Conservation (phyloP, 2,329 filamentous ascomycete species). For the Fusarium nematophilum region DNA sequence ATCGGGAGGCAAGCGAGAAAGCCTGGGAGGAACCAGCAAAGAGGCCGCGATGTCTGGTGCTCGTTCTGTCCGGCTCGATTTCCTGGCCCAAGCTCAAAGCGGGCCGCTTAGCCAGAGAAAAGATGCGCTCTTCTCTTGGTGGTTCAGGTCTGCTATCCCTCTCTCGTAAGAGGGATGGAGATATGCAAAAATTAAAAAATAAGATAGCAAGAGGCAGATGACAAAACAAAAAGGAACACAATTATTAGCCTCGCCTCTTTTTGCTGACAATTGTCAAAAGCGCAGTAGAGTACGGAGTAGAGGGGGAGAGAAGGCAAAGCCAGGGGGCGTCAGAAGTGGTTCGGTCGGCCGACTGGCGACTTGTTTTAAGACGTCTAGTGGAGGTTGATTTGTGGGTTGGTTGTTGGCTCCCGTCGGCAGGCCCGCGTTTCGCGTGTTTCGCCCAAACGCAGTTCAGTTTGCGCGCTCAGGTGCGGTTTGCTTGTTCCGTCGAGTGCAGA, state of each 20-base stretch:
- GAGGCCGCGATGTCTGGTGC: conserved; percentile 23
- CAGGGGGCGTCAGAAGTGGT: conserved; percentile 38
- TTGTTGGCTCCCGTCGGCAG: conserved; percentile 41
- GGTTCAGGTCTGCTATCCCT: not conserved
- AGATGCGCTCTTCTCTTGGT: no score
- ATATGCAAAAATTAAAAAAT: conserved; percentile 4
- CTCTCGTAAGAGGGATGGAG: conserved; percentile 1
- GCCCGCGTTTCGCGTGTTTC: conserved; percentile 43
- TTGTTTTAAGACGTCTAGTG: conserved; percentile 36
- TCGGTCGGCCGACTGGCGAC: conserved; percentile 41
- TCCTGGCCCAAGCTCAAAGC: conserved; percentile 38
- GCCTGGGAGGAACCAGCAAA: conserved; percentile 12
- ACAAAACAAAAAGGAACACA: conserved; percentile 13
- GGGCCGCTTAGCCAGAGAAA: conserved; percentile 36
- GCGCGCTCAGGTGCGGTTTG: conserved; percentile 15
- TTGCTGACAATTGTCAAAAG: conserved; percentile 17
- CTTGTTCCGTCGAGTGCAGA: conserved; percentile 26
- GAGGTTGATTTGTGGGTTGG: no score
- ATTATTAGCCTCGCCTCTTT: conserved; percentile 29
- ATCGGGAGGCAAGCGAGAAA: conserved; percentile 23
- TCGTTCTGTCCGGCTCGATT: conserved; percentile 21
- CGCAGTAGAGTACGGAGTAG: no score
- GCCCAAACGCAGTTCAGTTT: conserved; percentile 35
- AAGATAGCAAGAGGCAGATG: conserved; percentile 10
- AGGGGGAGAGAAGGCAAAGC: conserved; percentile 25